Conservation (phyloP, 352 stramenopile species). For the Lagenidium sp. region DNA sequence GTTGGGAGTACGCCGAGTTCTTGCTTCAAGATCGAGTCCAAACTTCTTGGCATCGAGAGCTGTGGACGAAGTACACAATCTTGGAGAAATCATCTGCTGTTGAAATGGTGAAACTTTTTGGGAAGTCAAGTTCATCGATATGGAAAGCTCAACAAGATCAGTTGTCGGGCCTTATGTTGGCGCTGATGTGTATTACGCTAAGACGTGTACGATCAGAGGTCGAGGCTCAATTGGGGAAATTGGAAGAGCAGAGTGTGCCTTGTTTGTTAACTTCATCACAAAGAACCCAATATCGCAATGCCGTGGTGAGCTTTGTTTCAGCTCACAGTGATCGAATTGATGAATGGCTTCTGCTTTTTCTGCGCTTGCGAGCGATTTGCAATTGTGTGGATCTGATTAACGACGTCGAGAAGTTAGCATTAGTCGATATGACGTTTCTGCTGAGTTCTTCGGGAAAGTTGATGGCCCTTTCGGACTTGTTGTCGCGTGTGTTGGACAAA, state of each 20-base stretch:
- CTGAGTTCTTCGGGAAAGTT: conserved; percentile 57
- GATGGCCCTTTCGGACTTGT: conserved; percentile 33
- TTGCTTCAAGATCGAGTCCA: conserved; percentile 11
- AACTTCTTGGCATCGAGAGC: conserved; percentile 4
- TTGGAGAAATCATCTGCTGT: conserved; percentile 38
- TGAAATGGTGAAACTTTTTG: conserved; percentile 32
- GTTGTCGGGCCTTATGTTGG: conserved; percentile 35
- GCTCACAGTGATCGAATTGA: conserved; percentile 36
- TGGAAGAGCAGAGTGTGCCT: conserved; percentile 76
- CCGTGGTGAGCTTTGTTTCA: conserved; percentile 39
- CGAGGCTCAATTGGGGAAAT: conserved; percentile 65
- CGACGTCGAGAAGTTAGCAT: conserved; percentile 64
- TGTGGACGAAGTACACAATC: conserved; percentile 13
- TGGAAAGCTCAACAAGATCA: conserved; percentile 30
- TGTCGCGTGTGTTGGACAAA: conserved; percentile 41
- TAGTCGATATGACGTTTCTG: conserved; percentile 57
- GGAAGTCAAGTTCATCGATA: conserved; percentile 29
- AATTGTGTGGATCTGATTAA: conserved; percentile 76
- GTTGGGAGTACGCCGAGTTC: conserved; percentile 40
- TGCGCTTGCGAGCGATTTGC: conserved; percentile 62
- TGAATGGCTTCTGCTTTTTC: conserved; percentile 52
- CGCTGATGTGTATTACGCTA: conserved; percentile 50
- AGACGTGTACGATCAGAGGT: conserved; percentile 65
- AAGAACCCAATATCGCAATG: conserved; percentile 55
- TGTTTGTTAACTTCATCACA: conserved; percentile 44